Conservation (phyloP, 1,139 yeast species). For the Yamadazyma songkhlaensis region DNA sequence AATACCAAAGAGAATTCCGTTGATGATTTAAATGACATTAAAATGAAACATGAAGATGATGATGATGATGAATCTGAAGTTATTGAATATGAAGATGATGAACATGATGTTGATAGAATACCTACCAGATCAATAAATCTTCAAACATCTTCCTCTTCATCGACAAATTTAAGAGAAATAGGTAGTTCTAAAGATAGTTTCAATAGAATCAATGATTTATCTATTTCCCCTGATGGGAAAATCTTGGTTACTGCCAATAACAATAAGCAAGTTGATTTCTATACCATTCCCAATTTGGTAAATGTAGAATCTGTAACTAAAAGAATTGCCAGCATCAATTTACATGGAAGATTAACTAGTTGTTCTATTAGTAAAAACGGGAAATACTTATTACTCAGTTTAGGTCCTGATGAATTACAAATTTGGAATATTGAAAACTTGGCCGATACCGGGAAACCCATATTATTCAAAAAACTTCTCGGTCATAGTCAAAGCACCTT, state of each 20-base stretch:
- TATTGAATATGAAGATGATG: slow-evolving; percentile 21
- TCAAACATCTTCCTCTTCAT: not conserved
- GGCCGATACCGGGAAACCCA: slow-evolving; percentile 24
- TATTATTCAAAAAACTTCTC: slow-evolving; percentile 56
- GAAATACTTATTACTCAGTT: slow-evolving; percentile 56
- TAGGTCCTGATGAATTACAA: slow-evolving; percentile 77
- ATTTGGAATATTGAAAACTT: slow-evolving; percentile 57
- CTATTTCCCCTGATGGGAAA: slow-evolving; percentile 62
- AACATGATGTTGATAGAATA: slow-evolving; percentile 30
- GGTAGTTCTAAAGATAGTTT: slow-evolving; percentile 19
- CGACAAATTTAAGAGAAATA: slow-evolving; percentile 1
- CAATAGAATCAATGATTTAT: slow-evolving; percentile 62
- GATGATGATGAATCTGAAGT: slow-evolving; percentile 22
- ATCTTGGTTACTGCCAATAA: slow-evolving; percentile 62
- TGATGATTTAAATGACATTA: slow-evolving; percentile 13
- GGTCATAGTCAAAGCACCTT: slow-evolving; percentile 73
- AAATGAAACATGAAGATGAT: slow-evolving; percentile 13
- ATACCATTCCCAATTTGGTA: slow-evolving; percentile 35
- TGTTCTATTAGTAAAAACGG: slow-evolving; percentile 41
- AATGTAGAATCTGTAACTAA: slow-evolving; percentile 34
- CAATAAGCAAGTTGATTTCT: slow-evolving; percentile 56
- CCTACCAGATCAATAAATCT: not conserved
- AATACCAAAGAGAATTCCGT: slow-evolving; percentile 32
- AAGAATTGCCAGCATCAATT: slow-evolving; percentile 30
- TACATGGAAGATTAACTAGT: slow-evolving; percentile 39